These are phyloP conservation scores for Macrocybe sp. DNA, from an alignment of 1,284 basidiomycete genomes.

Conservation along the genomic window DNA sequence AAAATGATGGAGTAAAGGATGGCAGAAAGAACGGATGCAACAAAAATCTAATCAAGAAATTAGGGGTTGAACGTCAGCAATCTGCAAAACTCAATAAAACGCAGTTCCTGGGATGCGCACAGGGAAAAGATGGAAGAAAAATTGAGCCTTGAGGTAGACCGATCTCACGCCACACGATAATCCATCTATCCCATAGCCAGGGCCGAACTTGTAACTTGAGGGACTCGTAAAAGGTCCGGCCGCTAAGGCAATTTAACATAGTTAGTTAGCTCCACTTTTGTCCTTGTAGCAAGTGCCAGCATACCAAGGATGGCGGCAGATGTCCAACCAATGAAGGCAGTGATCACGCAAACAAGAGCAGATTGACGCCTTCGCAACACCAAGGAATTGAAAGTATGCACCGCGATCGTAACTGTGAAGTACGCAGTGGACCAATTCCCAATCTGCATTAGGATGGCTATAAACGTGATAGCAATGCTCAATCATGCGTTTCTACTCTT, in stretches of 20 bases:
- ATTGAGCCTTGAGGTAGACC: conserved; percentile 36
- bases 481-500: too few relatives aligned
- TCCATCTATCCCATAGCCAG: conserved; percentile 47
- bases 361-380: conserved; percentile 52
- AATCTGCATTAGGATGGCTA: conserved; percentile 54
- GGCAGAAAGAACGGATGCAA: conserved; percentile 47
- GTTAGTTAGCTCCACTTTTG: not conserved
- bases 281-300: conserved; percentile 3
- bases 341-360: conserved; percentile 36
- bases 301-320: conserved; percentile 43
- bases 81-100: conserved; percentile 1
- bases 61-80: not conserved
- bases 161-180: conserved; percentile 47
- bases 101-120: conserved; percentile 30
- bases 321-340: conserved; percentile 51
- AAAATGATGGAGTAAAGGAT: conserved; percentile 56
- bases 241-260: conserved; percentile 21
- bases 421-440: conserved; percentile 58
- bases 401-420: conserved; percentile 58
- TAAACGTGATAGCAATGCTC: not conserved
- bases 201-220: conserved; percentile 20
- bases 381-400: conserved; percentile 67
- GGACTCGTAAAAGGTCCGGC: conserved; percentile 33
- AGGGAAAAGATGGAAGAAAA: conserved; percentile 55
- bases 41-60: conserved; percentile 40